Evolutionary conservation across 352 stramenopile genomes (phyloP).

Genomic region (Phytophthora citrophthora): DNA sequence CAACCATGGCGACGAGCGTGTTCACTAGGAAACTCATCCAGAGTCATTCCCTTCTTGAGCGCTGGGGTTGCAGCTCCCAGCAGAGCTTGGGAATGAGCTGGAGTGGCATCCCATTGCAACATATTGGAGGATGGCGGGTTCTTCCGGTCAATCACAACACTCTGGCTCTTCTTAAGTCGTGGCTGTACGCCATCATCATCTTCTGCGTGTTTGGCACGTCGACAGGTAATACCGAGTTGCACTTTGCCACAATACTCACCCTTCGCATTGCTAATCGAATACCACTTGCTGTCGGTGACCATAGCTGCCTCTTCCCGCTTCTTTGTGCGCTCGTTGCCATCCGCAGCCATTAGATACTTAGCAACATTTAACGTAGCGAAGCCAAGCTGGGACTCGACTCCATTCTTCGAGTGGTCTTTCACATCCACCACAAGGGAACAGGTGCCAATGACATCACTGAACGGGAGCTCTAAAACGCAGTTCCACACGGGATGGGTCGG

Average conservation of each 20-base stretch:
- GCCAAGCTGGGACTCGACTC: constrained; percentile 55
- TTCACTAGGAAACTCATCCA: constrained; percentile 53
- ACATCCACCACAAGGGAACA: constrained; percentile 82
- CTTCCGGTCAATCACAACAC: constrained; percentile 72
- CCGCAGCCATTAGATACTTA: constrained; percentile 85
- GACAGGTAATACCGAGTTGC: constrained; percentile 80
- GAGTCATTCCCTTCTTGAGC: constrained; percentile 36
- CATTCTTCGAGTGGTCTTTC: constrained; percentile 58
- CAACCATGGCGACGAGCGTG: constrained; percentile 66
- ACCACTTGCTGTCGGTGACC: constrained; percentile 79
- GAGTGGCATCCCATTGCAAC: constrained; percentile 74
- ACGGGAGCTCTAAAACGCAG: constrained; percentile 76
- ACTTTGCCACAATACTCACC: constrained; percentile 89
- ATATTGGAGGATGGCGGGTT: constrained; percentile 76
- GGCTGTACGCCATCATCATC: constrained; percentile 50
- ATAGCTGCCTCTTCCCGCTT: constrained; percentile 74
- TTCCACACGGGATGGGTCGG: constrained; percentile 87
- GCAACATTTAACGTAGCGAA: constrained; percentile 80
- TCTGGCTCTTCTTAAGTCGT: constrained; percentile 79
- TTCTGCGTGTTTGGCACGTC: constrained; percentile 35
- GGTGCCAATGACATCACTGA: constrained; percentile 76
- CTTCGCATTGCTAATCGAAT: constrained; percentile 86
- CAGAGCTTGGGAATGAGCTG: constrained; percentile 34
- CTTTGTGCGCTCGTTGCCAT: constrained; percentile 37
- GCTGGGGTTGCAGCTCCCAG: constrained; percentile 47